Evolutionary conservation across 345 rosid species (phyloP), one percentile per base, ranked within the genome.

Genomic region (Pugionium dolabratum): DNA sequence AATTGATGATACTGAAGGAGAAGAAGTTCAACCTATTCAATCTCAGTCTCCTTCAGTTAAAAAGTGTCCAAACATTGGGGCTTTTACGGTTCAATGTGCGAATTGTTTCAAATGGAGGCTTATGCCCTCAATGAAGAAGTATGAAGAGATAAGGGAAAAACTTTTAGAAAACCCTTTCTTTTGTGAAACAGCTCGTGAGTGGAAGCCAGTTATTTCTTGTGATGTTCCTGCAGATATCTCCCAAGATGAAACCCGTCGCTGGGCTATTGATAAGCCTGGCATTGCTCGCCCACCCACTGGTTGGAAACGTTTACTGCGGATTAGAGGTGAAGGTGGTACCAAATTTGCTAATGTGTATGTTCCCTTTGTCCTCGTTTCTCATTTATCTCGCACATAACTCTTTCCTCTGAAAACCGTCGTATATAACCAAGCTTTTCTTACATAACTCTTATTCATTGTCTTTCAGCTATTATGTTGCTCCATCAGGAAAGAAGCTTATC

Each of bases 201-300:
- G 98, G 97, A 82, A 87, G 9, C 89, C 94, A 32, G 76, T 81
- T 50, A 69, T 88, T 34, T 82, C 91, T 34, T 93, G 98, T 73
- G 82, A 85, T 73, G 87, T 79, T 70, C 88, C 95, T 47, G 75
- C 83, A 1, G 98, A 93, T 80, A 86, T 93, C 55, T 78, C 86
- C 73, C 98, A 90, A 80, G 97, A 93, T 75, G 94, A 87, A 43
- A 83, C 91, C 45, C 78, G 88, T 75, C 81, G 90, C 31, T 93
- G 97, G 98, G 98, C 98, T 37, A 88, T 93, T 69, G 98, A 90
- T 74, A 88, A 86, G 46, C 98, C 97, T 8, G 88, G 83, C 49
- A 93, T 93, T 28, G 88, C 94, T 40, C 94, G 82, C 66, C 96
- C 98, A 5, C 98, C 98, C 44, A 71, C 74, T 49, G 96, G 98